These are phyloP conservation scores for Vitis riparia DNA, from an alignment of 164 flowering plant genomes.

Conservation along the genomic window DNA sequence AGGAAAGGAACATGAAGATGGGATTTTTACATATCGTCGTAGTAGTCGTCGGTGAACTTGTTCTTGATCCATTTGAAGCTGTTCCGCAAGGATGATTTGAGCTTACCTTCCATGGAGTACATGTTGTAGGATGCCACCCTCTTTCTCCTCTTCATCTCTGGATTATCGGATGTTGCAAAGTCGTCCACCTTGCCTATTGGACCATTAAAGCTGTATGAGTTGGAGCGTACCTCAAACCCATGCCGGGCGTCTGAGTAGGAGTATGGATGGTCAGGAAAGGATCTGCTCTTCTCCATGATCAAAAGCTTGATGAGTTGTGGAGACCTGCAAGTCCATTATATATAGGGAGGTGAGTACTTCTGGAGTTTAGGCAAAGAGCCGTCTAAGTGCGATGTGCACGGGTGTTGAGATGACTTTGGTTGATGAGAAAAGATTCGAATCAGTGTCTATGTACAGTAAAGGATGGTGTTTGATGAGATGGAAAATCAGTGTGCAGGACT, in stretches of 20 bases:
- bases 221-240: conserved; percentile 40
- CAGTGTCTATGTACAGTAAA: no score
- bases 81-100: conserved; percentile 45
- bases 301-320: neutral
- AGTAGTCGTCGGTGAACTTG: conserved; percentile 38
- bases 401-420: no score
- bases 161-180: conserved; percentile 20
- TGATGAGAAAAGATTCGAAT: no score
- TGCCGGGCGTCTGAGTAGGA: conserved; percentile 32
- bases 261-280: conserved; percentile 22
- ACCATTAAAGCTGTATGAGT: conserved; percentile 58
- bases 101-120: conserved; percentile 54
- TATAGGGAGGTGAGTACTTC: neutral
- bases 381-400: no score
- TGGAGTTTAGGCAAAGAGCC: no score
- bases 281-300: conserved; percentile 35
- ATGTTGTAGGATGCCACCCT: conserved; percentile 55
- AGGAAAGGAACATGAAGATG: neutral
- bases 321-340: neutral
- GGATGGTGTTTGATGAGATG: neutral
- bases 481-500: conserved; percentile 10
- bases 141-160: conserved; percentile 55
- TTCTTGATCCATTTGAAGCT: conserved; percentile 67
- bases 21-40: conserved; percentile 19
- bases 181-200: conserved; percentile 17